Evolutionary conservation across 2,329 filamentous ascomycete genomes (phyloP).

Genomic region (Claviceps sp.): DNA sequence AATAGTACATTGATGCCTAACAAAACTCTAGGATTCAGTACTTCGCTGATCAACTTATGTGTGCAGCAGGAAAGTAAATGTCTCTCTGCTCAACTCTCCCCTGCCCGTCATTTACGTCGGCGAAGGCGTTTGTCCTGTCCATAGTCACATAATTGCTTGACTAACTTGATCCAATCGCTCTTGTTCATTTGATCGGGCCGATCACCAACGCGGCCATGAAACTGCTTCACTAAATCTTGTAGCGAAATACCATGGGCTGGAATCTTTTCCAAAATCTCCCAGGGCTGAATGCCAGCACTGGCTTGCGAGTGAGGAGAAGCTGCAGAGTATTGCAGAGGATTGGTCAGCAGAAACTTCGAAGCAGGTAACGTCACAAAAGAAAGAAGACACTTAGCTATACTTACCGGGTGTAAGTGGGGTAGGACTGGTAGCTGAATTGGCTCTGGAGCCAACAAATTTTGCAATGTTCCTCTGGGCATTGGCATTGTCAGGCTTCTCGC

Average conservation of each 20-base stretch:
- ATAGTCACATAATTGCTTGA: constrained; percentile 41
- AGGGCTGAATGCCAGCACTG: constrained; percentile 27
- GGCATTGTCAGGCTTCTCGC: constrained; percentile 49
- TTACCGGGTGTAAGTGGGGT: constrained; percentile 28
- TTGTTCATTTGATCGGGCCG: constrained; percentile 37
- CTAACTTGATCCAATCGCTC: constrained; percentile 44
- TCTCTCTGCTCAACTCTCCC: not conserved
- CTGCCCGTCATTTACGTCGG: constrained; percentile 21
- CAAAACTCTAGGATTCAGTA: not conserved
- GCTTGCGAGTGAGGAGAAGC: constrained; percentile 23
- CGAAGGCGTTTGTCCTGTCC: constrained; percentile 39
- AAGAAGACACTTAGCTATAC: constrained; percentile 6
- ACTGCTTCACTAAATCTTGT: constrained; percentile 38
- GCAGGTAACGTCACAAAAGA: not conserved
- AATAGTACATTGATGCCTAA: constrained; percentile 31
- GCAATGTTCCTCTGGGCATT: constrained; percentile 38
- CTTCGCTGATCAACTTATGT: not conserved
- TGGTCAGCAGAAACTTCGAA: not conserved
- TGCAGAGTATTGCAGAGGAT: constrained; percentile 7
- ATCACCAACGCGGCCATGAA: constrained; percentile 39
- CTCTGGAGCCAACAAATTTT: constrained; percentile 35
- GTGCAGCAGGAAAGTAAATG: not conserved
- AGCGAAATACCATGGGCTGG: constrained; percentile 42
- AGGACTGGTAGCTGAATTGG: constrained; percentile 47
- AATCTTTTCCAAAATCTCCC: constrained; percentile 41